Conservation (phyloP, 805 yeast genomes). For the Starmera amethionina region DNA sequence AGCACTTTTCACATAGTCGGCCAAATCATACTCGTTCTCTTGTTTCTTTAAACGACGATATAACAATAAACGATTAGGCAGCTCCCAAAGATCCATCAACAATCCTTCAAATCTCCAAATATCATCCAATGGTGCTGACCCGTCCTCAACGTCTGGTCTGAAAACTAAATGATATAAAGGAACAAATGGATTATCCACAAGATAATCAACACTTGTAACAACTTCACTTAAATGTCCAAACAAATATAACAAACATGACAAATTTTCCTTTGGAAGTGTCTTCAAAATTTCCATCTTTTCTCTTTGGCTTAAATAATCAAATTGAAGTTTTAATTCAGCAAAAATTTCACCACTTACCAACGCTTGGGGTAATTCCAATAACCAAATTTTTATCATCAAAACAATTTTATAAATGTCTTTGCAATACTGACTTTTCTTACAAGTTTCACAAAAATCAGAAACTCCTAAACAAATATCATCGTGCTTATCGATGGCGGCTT, state of each 20-base stretch:
- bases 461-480: too few species aligned
- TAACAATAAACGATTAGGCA: too few species aligned
- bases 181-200: constrained; percentile 4
- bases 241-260: constrained; percentile 15
- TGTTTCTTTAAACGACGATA: too few species aligned
- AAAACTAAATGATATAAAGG: constrained; percentile 18
- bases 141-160: constrained; percentile 14
- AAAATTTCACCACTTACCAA: too few species aligned
- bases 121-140: constrained; percentile 5
- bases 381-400: constrained; percentile 41
- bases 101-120: constrained; percentile 2
- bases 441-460: constrained; percentile 4
- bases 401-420: constrained; percentile 12
- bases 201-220: constrained; percentile 1
- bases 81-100: constrained; percentile 5
- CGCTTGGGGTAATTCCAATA: constrained; percentile 49
- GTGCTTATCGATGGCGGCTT: background rate
- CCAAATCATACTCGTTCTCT: too few species aligned
- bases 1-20: too few species aligned
- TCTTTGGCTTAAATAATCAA: too few species aligned
- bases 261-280: constrained; percentile 20
- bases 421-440: background rate
- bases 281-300: constrained; percentile 9
- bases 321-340: too few species aligned
- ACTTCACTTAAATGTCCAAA: constrained; percentile 8